phyloP scores from a whole-genome alignment of 306 rosid species.

The Casuarina equisetifolia region DNA sequence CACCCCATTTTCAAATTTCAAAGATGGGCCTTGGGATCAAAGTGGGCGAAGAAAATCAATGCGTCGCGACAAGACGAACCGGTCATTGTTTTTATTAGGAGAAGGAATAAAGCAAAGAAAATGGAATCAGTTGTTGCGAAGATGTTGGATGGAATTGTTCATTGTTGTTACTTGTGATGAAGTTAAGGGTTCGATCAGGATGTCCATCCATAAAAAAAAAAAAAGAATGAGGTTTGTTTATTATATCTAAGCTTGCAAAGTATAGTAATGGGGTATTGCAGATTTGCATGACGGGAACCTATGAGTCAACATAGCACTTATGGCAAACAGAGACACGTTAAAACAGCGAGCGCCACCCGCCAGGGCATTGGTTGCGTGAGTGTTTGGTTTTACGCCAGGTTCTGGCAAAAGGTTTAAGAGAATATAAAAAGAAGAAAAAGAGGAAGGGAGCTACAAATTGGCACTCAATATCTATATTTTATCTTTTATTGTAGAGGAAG shows the following conservation, averaged over 20 bases:
- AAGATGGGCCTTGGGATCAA: too few relatives aligned
- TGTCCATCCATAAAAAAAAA: background rate
- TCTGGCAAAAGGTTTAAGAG: background rate
- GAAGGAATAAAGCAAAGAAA: too few relatives aligned
- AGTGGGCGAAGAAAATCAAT: too few relatives aligned
- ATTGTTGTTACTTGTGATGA: too few relatives aligned
- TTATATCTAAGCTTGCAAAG: background rate
- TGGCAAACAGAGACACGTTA: background rate
- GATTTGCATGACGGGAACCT: background rate
- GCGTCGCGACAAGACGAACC: too few relatives aligned
- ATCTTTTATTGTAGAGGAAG: background rate
- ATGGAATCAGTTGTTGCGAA: too few relatives aligned
- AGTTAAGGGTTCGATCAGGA: background rate
- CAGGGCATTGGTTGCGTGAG: slow-evolving; percentile 1
- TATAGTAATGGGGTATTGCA: background rate
- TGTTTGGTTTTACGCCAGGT: background rate
- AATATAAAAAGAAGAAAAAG: background rate
- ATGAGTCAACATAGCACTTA: background rate
- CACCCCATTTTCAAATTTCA: too few relatives aligned
- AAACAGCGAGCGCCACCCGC: background rate
- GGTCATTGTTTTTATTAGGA: too few relatives aligned
- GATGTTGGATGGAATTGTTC: too few relatives aligned
- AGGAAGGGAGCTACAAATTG: background rate
- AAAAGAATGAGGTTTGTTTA: background rate
- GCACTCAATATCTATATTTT: background rate